These are phyloP conservation scores for Jamesozyma rosinii DNA, from an alignment of 805 yeast species.

Conservation along the genomic window DNA sequence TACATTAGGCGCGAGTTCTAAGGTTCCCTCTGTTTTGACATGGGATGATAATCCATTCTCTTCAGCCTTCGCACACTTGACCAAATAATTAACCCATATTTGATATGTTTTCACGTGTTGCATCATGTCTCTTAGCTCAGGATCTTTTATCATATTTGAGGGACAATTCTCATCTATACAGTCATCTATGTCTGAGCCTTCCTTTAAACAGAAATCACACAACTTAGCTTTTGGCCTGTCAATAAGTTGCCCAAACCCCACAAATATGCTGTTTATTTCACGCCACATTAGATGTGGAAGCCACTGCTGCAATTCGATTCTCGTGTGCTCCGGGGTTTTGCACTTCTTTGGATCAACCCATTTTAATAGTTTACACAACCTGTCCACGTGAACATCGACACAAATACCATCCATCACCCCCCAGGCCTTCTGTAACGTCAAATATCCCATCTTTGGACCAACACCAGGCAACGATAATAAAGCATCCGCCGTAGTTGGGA, in stretches of 20 bases:
- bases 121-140: conserved; percentile 4
- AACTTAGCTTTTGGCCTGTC: conserved; percentile 58
- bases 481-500: conserved; percentile 62
- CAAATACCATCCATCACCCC: conserved; percentile 71
- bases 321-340: conserved; percentile 66
- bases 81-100: conserved; percentile 10
- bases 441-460: conserved; percentile 90
- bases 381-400: conserved; percentile 83
- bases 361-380: conserved; percentile 69
- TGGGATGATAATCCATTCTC: background rate
- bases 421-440: conserved; percentile 81
- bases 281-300: conserved; percentile 67
- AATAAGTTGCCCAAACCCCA: conserved; percentile 88
- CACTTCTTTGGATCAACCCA: conserved; percentile 50
- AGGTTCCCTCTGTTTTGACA: background rate
- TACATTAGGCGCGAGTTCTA: no score
- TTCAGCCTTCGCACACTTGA: background rate
- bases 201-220: conserved; percentile 3
- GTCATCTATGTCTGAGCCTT: background rate
- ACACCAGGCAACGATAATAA: conserved; percentile 75
- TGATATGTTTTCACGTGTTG: conserved; percentile 9
- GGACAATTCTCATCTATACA: conserved; percentile 2
- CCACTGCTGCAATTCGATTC: conserved; percentile 64
- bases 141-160: background rate
- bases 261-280: conserved; percentile 76